A percentile compares a stretch with the other conserved stretches of the same genome.
Conservation (phyloP, 495 filamentous ascomycete species). For the Platismatia glauca region DNA sequence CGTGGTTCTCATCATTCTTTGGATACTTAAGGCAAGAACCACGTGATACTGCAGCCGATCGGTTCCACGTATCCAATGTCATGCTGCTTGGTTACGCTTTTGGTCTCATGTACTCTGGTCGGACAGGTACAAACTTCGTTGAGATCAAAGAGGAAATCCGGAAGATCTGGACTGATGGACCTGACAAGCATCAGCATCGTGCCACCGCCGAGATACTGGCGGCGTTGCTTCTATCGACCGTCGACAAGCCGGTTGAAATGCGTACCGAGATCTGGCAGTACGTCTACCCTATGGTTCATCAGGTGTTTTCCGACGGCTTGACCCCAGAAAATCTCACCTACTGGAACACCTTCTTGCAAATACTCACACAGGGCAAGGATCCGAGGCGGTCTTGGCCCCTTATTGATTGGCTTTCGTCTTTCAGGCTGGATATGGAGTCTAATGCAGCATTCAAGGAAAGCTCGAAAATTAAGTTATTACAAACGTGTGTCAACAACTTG, state of each 20-base stretch:
- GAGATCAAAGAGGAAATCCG: conserved; percentile 75
- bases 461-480: conserved; percentile 85
- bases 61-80: conserved; percentile 79
- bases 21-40: conserved; percentile 95
- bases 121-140: conserved; percentile 69
- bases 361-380: conserved; percentile 75
- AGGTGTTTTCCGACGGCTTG: conserved; percentile 78
- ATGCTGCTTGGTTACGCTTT: conserved; percentile 82
- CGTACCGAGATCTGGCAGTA: conserved; percentile 76
- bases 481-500: conserved; percentile 75
- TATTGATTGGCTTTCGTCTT: conserved; percentile 71
- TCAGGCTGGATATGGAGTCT: conserved; percentile 85
- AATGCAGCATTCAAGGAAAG: conserved; percentile 99
- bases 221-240: conserved; percentile 65
- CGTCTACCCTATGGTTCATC: conserved; percentile 77
- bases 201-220: conserved; percentile 92
- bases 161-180: conserved; percentile 77
- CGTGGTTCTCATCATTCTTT: conserved; percentile 86
- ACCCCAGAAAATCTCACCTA: conserved; percentile 91
- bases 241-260: conserved; percentile 58
- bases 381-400: conserved; percentile 80
- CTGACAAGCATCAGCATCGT: conserved; percentile 95
- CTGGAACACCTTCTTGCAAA: conserved; percentile 88
- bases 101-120: conserved; percentile 67
- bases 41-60: conserved; percentile 69